Percentiles rank a stretch among this genome's conserved stretches.
phyloP scores from a whole-genome alignment of 352 stramenopile genomes.

The Pythium graminicola region DNA sequence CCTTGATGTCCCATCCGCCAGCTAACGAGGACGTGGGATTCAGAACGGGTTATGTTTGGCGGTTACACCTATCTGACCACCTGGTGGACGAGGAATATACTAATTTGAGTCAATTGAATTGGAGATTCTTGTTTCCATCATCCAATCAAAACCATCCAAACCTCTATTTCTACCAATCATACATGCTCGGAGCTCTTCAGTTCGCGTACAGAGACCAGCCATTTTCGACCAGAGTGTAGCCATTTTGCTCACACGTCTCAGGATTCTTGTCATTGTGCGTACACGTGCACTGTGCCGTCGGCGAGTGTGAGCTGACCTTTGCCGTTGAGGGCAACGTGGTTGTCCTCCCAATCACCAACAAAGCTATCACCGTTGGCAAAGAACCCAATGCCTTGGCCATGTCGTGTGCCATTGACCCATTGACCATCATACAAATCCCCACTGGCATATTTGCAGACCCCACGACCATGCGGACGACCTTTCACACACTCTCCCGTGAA shows the following conservation, averaged over 20 bases:
- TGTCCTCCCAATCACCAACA: slow-evolving; percentile 74
- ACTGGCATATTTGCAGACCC: slow-evolving; percentile 45
- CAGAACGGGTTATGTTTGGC: background rate
- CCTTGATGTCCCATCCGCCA: too few species aligned
- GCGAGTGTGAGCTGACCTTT: slow-evolving; percentile 59
- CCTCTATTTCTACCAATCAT: slow-evolving; percentile 1
- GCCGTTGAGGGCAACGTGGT: slow-evolving; percentile 73
- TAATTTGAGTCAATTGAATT: background rate
- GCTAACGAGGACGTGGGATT: background rate
- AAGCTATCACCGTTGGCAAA: slow-evolving; percentile 82
- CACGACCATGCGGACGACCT: slow-evolving; percentile 66
- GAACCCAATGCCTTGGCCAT: slow-evolving; percentile 63
- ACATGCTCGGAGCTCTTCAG: background rate
- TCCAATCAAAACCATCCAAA: background rate
- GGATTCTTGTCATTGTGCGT: slow-evolving; percentile 30
- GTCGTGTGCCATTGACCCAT: slow-evolving; percentile 77
- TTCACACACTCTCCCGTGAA: slow-evolving; percentile 65
- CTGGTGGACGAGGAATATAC: background rate
- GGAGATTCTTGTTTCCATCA: background rate
- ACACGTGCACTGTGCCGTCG: slow-evolving; percentile 69
- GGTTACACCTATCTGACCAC: background rate
- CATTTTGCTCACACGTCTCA: background rate
- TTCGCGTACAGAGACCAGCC: background rate
- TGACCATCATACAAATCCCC: slow-evolving; percentile 68
- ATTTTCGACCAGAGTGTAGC: background rate